These are phyloP conservation scores for Tolypocladium nubicola DNA, from an alignment of 2,329 filamentous ascomycete species.

Conservation along the genomic window DNA sequence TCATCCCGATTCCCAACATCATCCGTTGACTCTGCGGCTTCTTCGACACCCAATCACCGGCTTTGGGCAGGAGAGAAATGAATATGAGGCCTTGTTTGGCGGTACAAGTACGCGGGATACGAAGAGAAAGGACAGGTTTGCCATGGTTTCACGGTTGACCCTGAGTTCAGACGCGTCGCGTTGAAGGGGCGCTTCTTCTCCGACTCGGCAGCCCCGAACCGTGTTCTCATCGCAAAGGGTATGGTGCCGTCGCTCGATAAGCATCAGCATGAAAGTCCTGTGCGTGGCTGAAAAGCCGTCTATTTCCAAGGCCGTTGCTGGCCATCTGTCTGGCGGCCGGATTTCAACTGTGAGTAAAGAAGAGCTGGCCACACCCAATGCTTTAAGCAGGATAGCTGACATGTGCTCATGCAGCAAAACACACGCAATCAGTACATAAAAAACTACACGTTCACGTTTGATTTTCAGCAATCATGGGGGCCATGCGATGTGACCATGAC, in stretches of 20 bases:
- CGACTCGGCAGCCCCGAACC: not conserved
- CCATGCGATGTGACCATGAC: conserved; percentile 85
- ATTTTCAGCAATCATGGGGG: conserved; percentile 74
- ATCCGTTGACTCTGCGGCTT: not conserved
- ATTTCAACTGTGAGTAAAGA: conserved; percentile 51
- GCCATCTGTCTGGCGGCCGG: conserved; percentile 72
- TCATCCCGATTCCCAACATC: not conserved
- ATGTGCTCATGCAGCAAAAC: conserved; percentile 39
- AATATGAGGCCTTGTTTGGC: not conserved
- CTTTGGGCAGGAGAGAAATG: not conserved
- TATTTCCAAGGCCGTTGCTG: conserved; percentile 88
- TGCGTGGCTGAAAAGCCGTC: conserved; percentile 66
- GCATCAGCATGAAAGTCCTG: conserved; percentile 35
- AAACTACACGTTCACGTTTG: conserved; percentile 87
- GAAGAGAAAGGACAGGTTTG: not conserved
- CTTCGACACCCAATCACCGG: not conserved
- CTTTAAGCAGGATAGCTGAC: conserved; percentile 10
- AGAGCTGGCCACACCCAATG: not conserved
- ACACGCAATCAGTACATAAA: conserved; percentile 74
- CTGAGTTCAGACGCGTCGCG: not conserved
- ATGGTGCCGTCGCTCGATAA: not conserved
- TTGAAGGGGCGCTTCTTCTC: not conserved
- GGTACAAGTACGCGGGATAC: too few species aligned
- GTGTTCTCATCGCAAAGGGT: not conserved
- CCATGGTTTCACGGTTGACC: too few species aligned